Evolutionary conservation across 1,139 yeast genomes (phyloP), one percentile per base, ranked within the genome.

Genomic region (Zygosaccharomyces sapae): DNA sequence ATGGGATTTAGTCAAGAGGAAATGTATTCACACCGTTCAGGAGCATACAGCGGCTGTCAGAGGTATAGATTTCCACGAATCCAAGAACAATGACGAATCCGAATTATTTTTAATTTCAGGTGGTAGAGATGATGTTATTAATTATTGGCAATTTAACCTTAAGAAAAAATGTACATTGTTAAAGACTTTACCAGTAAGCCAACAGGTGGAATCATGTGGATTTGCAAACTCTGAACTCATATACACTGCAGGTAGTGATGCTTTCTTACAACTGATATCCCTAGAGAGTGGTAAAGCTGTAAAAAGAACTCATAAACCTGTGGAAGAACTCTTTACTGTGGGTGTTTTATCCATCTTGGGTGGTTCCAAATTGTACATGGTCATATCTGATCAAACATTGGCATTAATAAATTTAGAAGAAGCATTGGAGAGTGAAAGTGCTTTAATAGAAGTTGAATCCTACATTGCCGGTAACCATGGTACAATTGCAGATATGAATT

Each of bases 401-500:
- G 74, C 79, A 33, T 77, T 81, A 57, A 55, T 83, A 13, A 76
- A 77, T 50, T 50, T 74, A 12, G 58, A 66, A 5, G 62, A 65
- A 13, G 56, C 63, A 8, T 51, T 63, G 10, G 57, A 53, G 12
- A 46, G 58, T 29, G 62, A 64, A 5, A 56, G 63, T n/a, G 63
- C 58, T 16, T 66, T 62, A 12, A 67, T 86, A 7, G 73, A 76
- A 9, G 63, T 79, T 3, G 56, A 67, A 9, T 73, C 80, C 46
- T 73, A 81, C 40, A 74, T 89, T 55, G 95, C 96, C 1, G 97
- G 97, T 58, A 89, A 90, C 66, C 96, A 92, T 67, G 97, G 97
- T 51, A 94, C 94, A 31, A 83, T 92, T 59, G 95, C 97, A 6
- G 98, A 88, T 61, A 76, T 88, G 67, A 77, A 79, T 55, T 83